phyloP scores from a whole-genome alignment of 2,329 filamentous ascomycete genomes.

The Trichoderma harzianum region DNA sequence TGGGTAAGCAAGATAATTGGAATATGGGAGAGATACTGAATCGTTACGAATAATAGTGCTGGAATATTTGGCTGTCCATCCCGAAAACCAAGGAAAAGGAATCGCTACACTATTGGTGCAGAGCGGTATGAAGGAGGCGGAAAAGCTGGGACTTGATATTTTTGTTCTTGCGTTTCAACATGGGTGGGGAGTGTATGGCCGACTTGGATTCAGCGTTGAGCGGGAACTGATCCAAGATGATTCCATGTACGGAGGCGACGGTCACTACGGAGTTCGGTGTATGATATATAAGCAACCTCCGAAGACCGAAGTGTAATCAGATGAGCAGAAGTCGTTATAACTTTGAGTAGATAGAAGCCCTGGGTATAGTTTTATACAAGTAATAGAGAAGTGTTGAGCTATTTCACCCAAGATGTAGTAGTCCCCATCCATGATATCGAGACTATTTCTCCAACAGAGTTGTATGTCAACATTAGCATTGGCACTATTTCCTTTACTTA shows the following conservation, averaged over 20 bases:
- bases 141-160: conserved; percentile 25
- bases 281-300: not conserved
- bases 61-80: conserved; percentile 30
- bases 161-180: conserved; percentile 26
- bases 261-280: not conserved
- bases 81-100: conserved; percentile 28
- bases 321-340: too few relatives aligned
- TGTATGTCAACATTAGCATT: not conserved
- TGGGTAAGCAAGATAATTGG: not conserved
- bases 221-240: conserved; percentile 28
- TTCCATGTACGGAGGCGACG: conserved; percentile 11
- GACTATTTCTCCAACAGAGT: not conserved
- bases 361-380: not conserved
- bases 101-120: conserved; percentile 26
- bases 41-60: conserved; percentile 19
- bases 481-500: not conserved
- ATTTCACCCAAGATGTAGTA: not conserved
- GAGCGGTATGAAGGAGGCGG: conserved; percentile 26
- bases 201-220: conserved; percentile 26
- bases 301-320: not conserved
- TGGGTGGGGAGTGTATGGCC: conserved; percentile 24
- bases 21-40: not conserved
- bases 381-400: too few relatives aligned
- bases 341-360: not conserved
- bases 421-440: not conserved